phyloP scores from a whole-genome alignment of 208 protist species.

The Trypanosoma brucei region DNA sequence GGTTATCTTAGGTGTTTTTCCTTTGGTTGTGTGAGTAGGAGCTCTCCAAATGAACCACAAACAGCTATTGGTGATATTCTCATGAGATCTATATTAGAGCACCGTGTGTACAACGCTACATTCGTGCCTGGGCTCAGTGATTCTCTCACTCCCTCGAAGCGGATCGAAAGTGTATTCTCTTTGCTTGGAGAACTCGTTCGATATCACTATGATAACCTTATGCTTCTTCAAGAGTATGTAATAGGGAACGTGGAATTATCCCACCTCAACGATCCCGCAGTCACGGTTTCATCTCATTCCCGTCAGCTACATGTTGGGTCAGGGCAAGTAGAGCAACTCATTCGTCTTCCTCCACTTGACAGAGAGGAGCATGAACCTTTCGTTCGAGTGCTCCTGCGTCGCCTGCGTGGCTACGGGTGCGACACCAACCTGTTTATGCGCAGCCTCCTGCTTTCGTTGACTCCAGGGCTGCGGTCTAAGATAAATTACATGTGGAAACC shows the following conservation, averaged over 20 bases:
- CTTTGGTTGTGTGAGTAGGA: constrained; percentile 16
- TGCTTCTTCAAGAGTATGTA: constrained; percentile 44
- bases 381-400: constrained; percentile 59
- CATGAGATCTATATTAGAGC: constrained; percentile 43
- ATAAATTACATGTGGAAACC: constrained; percentile 63
- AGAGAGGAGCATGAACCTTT: constrained; percentile 66
- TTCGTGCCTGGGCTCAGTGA: constrained; percentile 44
- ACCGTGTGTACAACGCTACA: constrained; percentile 78
- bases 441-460: constrained; percentile 60
- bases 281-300: constrained; percentile 7
- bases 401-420: constrained; percentile 40
- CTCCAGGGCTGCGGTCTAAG: constrained; percentile 55
- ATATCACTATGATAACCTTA: constrained; percentile 63
- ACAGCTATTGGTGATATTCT: constrained; percentile 39
- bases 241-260: constrained; percentile 25
- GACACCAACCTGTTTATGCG: constrained; percentile 65
- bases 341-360: constrained; percentile 57
- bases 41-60: constrained; percentile 27
- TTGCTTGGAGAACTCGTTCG: constrained; percentile 63
- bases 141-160: constrained; percentile 47
- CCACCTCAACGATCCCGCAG: constrained; percentile 39
- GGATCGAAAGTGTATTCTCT: constrained; percentile 49
- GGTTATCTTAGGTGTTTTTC: constrained; percentile 63
- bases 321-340: constrained; percentile 32
- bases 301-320: constrained; percentile 18